phyloP scores from a whole-genome alignment of 176 grass and related monocot genomes.

The Carex myosuroides region DNA sequence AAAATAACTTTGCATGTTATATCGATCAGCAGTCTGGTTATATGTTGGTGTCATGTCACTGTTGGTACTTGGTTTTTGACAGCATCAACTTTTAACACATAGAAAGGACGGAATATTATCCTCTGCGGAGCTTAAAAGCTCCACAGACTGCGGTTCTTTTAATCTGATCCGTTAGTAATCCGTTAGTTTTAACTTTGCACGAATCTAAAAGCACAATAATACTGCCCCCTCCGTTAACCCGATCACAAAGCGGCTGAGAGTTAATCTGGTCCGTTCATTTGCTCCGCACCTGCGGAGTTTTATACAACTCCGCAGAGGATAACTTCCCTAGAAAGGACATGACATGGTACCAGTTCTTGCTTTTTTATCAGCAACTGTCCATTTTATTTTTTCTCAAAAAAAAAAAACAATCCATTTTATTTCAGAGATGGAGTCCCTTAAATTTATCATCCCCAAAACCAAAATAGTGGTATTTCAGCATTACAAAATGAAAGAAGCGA shows the following conservation, averaged over 20 bases:
- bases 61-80: slow-evolving; percentile 17
- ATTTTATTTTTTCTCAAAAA: background rate
- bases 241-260: too few relatives aligned
- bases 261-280: too few relatives aligned
- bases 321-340: background rate
- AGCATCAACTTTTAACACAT: slow-evolving; percentile 12
- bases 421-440: background rate
- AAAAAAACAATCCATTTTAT: background rate
- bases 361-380: background rate
- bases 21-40: background rate
- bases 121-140: too few relatives aligned
- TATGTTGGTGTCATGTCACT: background rate
- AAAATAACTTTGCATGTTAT: slow-evolving; percentile 3
- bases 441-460: background rate
- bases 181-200: too few relatives aligned
- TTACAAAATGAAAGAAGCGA: background rate
- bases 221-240: too few relatives aligned
- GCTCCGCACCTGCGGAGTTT: too few relatives aligned
- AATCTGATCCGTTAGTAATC: too few relatives aligned
- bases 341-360: background rate
- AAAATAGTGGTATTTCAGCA: background rate
- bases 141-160: too few relatives aligned
- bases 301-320: too few relatives aligned
- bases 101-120: too few relatives aligned
- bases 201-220: too few relatives aligned